These are phyloP conservation scores for Medicago arabica DNA, from an alignment of 306 rosid species.

Conservation along the genomic window DNA sequence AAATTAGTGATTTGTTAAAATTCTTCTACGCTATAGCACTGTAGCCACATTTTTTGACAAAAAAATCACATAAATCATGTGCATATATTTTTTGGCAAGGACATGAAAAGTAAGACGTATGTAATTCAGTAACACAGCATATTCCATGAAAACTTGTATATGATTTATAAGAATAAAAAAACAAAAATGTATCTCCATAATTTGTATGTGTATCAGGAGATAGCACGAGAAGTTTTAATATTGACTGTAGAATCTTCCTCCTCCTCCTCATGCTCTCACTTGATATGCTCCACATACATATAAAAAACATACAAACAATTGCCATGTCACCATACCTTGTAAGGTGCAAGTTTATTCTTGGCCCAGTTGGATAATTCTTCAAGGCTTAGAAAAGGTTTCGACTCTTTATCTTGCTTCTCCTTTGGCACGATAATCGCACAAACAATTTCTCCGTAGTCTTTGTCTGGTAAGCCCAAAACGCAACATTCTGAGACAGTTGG, in stretches of 20 bases:
- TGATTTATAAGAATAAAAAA: constrained; percentile 11
- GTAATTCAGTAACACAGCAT: constrained; percentile 25
- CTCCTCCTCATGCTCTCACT: background rate
- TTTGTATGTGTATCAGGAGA: background rate
- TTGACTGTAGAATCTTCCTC: background rate
- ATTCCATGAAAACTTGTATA: background rate
- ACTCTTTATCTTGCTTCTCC: constrained; percentile 52
- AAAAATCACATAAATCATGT: background rate
- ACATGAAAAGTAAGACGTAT: constrained; percentile 1
- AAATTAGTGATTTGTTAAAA: background rate
- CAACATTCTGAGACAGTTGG: constrained; percentile 85
- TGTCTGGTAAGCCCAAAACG: constrained; percentile 88
- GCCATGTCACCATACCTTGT: constrained; percentile 67
- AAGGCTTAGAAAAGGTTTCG: constrained; percentile 60
- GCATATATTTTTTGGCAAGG: background rate
- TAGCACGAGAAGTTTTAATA: background rate
- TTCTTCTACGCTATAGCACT: background rate
- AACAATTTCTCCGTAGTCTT: constrained; percentile 83
- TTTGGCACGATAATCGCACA: constrained; percentile 74
- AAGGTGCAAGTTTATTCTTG: constrained; percentile 83
- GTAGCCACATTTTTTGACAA: too few species aligned
- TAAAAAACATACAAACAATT: background rate
- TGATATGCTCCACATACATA: background rate
- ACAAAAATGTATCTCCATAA: background rate
- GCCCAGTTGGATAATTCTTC: constrained; percentile 77